phyloP scores from a whole-genome alignment of 192 early-diverging fungal species.

The Linnemannia hyalina region DNA sequence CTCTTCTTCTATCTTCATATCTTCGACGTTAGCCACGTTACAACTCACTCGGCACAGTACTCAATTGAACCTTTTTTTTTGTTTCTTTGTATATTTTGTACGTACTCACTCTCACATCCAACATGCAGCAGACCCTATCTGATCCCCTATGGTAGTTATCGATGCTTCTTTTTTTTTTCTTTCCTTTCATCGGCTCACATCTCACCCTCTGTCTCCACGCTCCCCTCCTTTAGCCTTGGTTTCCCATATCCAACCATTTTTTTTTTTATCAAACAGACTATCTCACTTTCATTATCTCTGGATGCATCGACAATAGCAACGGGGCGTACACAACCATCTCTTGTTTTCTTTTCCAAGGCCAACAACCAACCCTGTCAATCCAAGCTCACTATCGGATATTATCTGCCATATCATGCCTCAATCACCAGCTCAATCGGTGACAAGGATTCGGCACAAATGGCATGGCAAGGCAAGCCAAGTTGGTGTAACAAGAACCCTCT shows the following conservation, averaged over 20 bases:
- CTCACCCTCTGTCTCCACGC: neutral
- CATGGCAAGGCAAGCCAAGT: neutral
- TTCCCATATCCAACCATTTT: neutral
- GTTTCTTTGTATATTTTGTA: too few relatives aligned
- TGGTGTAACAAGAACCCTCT: neutral
- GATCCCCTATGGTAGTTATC: slow-evolving; percentile 1
- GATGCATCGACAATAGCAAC: neutral
- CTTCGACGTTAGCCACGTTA: neutral
- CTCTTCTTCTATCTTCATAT: neutral
- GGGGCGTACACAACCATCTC: neutral
- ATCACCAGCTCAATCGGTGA: neutral
- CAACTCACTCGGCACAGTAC: neutral
- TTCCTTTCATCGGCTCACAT: neutral
- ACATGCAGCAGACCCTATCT: neutral
- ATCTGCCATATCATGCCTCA: neutral
- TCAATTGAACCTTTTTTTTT: neutral
- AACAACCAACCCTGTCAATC: neutral
- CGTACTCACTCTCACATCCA: too few relatives aligned
- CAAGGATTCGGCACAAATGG: neutral
- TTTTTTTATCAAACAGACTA: neutral
- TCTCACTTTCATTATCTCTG: neutral
- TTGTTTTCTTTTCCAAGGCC: too few relatives aligned
- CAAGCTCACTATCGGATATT: neutral
- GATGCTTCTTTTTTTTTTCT: neutral
- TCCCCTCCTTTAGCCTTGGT: too few relatives aligned